Percentiles rank a stretch among this genome's conserved stretches.
Conservation (phyloP, 306 rosid genomes). For the Prinsepia uniflora region DNA sequence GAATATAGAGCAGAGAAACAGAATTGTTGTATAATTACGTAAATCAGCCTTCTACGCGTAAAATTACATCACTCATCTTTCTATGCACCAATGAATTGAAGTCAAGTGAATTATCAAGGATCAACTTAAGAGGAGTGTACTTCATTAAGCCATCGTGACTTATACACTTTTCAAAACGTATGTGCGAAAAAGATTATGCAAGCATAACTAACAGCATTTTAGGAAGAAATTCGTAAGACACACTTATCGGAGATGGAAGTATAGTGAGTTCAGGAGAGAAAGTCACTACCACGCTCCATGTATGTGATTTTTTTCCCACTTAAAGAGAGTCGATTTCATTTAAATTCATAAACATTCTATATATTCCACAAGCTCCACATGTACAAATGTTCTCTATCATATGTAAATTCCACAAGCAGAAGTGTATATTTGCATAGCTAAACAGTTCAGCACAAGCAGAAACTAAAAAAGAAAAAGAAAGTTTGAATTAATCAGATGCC, state of each 20-base stretch:
- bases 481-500: background rate
- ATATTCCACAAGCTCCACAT: background rate
- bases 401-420: background rate
- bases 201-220: too few relatives aligned
- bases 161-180: too few relatives aligned
- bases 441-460: background rate
- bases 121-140: background rate
- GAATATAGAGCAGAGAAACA: background rate
- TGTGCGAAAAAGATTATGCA: too few relatives aligned
- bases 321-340: background rate
- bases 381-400: constrained; percentile 1
- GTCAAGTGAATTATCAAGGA: background rate
- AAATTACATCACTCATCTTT: too few relatives aligned
- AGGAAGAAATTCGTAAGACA: too few relatives aligned
- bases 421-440: background rate
- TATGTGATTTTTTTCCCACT: background rate
- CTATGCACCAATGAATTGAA: too few relatives aligned
- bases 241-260: too few relatives aligned
- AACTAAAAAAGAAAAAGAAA: background rate
- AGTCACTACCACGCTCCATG: background rate
- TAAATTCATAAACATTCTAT: background rate
- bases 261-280: too few relatives aligned
- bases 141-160: background rate
- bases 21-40: background rate
- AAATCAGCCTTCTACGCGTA: too few relatives aligned